These are phyloP conservation scores for Trichosporon inkin DNA, from an alignment of 1,284 basidiomycete species.

Conservation along the genomic window DNA sequence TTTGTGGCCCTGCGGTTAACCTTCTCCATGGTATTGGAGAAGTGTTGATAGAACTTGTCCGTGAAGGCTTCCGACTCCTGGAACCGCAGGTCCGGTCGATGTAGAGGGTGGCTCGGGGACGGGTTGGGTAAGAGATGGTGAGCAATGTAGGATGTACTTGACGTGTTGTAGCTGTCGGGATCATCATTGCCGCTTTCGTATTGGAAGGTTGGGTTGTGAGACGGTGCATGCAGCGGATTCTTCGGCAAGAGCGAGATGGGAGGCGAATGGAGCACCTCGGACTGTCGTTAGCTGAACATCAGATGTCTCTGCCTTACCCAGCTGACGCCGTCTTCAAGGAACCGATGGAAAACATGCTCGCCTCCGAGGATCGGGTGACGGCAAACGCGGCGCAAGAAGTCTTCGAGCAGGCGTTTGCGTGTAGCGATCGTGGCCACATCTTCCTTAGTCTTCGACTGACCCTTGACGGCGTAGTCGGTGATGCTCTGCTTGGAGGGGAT, in stretches of 20 bases:
- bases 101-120: constrained; percentile 75
- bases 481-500: constrained; percentile 96
- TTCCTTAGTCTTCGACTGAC: constrained; percentile 90
- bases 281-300: constrained; percentile 52
- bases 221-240: constrained; percentile 91
- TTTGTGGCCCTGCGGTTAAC: constrained; percentile 86
- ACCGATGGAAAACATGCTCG: constrained; percentile 90
- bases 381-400: constrained; percentile 84
- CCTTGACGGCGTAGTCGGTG: constrained; percentile 92
- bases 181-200: constrained; percentile 29
- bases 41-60: constrained; percentile 87
- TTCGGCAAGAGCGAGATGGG: constrained; percentile 87
- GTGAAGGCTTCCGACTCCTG: constrained; percentile 95
- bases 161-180: constrained; percentile 26
- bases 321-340: constrained; percentile 89
- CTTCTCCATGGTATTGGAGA: constrained; percentile 90
- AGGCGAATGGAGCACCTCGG: constrained; percentile 84
- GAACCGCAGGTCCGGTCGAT: constrained; percentile 88
- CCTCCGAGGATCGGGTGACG: constrained; percentile 89
- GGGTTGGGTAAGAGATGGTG: constrained; percentile 70
- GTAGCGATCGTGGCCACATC: constrained; percentile 87
- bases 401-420: constrained; percentile 89
- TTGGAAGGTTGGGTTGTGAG: constrained; percentile 75
- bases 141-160: constrained; percentile 46
- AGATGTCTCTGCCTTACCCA: constrained; percentile 62